Percentiles rank a stretch among this genome's conserved stretches.
Conservation (phyloP, 1,139 yeast genomes). For the Arxiozyma telluris region DNA sequence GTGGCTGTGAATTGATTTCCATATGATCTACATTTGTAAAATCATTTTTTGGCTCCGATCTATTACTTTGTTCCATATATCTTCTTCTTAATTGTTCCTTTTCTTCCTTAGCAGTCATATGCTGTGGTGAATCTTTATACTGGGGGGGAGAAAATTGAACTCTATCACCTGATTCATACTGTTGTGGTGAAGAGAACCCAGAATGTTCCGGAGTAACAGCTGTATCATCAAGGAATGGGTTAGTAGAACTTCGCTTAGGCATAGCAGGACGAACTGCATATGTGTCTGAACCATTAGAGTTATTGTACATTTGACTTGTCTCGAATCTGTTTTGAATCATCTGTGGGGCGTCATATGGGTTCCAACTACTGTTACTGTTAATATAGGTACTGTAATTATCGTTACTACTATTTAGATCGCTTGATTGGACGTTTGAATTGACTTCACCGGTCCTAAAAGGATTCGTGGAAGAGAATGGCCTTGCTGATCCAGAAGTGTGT, state of each 20-base stretch:
- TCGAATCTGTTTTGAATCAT: not conserved
- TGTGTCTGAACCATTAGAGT: not conserved
- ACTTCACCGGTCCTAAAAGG: conserved; percentile 40
- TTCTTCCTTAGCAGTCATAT: conserved; percentile 30
- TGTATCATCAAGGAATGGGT: conserved; percentile 27
- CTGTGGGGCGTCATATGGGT: not conserved
- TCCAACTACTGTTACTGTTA: not conserved
- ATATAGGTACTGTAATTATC: not conserved
- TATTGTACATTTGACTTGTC: not conserved
- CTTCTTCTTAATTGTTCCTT: conserved; percentile 28
- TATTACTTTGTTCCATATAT: conserved; percentile 14
- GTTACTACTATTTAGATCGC: not conserved
- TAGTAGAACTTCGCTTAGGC: conserved; percentile 20
- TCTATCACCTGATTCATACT: not conserved
- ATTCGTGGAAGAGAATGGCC: conserved; percentile 50
- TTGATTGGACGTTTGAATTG: not conserved
- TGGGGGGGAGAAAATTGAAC: conserved; percentile 2
- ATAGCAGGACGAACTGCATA: conserved; percentile 1
- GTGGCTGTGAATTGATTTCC: not conserved
- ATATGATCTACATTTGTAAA: not conserved
- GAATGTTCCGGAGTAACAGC: conserved; percentile 3
- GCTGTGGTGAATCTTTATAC: conserved; percentile 3
- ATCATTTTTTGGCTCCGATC: conserved; percentile 6
- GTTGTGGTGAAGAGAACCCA: not conserved
- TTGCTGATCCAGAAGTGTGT: conserved; percentile 14